Evolutionary conservation across 1,284 basidiomycete species (phyloP).

Genomic region (Irpex rosettiformis): DNA sequence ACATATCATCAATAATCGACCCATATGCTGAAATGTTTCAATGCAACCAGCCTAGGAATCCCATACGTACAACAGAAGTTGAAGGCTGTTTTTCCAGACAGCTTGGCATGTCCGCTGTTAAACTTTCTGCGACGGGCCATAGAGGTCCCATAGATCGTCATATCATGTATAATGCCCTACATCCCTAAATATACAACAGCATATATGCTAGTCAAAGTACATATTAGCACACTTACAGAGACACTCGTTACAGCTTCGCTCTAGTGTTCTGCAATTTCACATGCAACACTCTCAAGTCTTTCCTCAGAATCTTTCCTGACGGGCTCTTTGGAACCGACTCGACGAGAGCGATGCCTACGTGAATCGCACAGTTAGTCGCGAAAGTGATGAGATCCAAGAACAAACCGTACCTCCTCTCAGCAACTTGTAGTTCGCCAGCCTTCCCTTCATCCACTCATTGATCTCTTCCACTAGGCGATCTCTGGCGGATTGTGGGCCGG

Average conservation of each 20-base stretch:
- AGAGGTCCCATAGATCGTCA: too few species aligned
- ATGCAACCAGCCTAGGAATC: too few species aligned
- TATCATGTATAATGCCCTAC: too few species aligned
- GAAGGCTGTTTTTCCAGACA: too few species aligned
- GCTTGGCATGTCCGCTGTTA: too few species aligned
- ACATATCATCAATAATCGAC: too few species aligned
- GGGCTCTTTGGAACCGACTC: constrained; percentile 10
- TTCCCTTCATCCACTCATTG: constrained; percentile 56
- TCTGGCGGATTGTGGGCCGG: constrained; percentile 30
- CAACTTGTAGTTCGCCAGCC: constrained; percentile 65
- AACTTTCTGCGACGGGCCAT: too few species aligned
- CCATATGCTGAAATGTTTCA: too few species aligned
- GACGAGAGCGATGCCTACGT: constrained; percentile 6
- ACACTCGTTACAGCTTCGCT: background rate
- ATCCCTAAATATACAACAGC: too few species aligned
- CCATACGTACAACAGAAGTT: too few species aligned
- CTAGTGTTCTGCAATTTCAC: background rate
- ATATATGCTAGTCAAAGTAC: too few species aligned
- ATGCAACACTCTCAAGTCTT: constrained; percentile 1
- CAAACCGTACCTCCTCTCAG: constrained; percentile 66
- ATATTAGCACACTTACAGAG: background rate
- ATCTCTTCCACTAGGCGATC: constrained; percentile 45
- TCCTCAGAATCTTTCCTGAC: constrained; percentile 11
- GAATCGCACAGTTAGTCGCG: background rate
- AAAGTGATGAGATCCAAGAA: too few species aligned